Evolutionary conservation across 441 rosid genomes (phyloP).

Genomic region (Erodium texanum): DNA sequence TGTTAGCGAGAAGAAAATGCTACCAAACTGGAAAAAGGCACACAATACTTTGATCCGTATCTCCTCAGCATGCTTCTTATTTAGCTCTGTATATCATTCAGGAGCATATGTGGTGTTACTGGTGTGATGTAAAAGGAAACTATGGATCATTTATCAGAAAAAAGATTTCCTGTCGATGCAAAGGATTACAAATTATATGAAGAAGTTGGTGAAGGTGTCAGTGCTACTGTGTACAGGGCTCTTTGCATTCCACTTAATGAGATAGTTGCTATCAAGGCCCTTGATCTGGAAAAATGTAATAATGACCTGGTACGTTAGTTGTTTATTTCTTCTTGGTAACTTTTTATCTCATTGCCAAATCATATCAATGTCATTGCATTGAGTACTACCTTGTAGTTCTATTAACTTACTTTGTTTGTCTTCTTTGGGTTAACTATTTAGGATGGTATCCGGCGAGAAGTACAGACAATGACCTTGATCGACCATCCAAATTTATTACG

Average conservation of each 20-base stretch:
- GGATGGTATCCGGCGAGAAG: conserved; percentile 99
- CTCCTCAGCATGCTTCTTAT: conserved; percentile 20
- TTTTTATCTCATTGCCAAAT: neutral
- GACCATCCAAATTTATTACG: conserved; percentile 80
- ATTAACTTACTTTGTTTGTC: neutral
- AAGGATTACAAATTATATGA: conserved; percentile 74
- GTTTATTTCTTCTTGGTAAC: conserved; percentile 12
- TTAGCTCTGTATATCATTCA: conserved; percentile 21
- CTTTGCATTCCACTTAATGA: conserved; percentile 83
- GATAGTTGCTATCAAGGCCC: conserved; percentile 87
- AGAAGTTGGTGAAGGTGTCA: conserved; percentile 98
- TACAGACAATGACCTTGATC: conserved; percentile 86
- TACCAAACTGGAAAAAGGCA: conserved; percentile 66
- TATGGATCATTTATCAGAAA: conserved; percentile 56
- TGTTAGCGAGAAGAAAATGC: conserved; percentile 47
- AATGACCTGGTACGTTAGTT: conserved; percentile 65
- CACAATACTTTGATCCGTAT: conserved; percentile 24
- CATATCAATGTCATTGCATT: neutral
- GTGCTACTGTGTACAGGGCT: conserved; percentile 87
- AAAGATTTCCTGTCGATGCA: conserved; percentile 65
- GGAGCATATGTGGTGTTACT: conserved; percentile 32
- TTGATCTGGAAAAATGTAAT: conserved; percentile 94
- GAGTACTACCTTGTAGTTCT: neutral
- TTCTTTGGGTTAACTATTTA: conserved; percentile 25
- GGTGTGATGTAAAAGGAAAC: conserved; percentile 34